Evolutionary conservation across 1,284 basidiomycete species (phyloP), one percentile per base, ranked within the genome.

Genomic region (Trichosporon sp.): DNA sequence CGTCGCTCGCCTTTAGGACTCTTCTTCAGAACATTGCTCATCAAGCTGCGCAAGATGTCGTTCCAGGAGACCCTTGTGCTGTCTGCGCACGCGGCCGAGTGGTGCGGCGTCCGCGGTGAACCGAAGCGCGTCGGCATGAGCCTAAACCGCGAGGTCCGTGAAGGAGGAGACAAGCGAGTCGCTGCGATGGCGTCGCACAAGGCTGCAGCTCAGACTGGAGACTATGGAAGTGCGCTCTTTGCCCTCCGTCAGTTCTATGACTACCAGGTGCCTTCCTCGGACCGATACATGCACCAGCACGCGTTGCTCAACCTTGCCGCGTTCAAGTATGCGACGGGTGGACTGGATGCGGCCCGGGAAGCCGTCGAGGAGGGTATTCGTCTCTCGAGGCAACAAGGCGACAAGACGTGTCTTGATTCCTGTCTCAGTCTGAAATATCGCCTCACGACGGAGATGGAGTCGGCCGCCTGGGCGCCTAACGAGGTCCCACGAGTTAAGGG

Each of bases 251-350:
- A 75, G 3, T 83, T 84, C 72, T 84, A 82, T 71, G 81, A 82
- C 69, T 81, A 81, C 65, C 78, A 79, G 32, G 78, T 80, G 31
- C 80, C 81, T 1, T 65, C 68, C 2, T 60, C 73, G 2, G 73
- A 72, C n/a, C 72, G 74, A 72, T 75, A 51, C 31, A 68, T 71
- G 67, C 79, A 81, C 71, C 82, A 83, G 62, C 82, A 84, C 69
- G 80, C 81, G 8, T 68, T 83, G 11, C 72, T 84, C 4, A 82
- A 81, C 67, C 77, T 83, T 25, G 82, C 82, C 5, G 71, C 72
- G 3, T 83, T 81, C 65, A 78, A 83, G 56, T 80, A 81, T 64
- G 71, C 75, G 25, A 80, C 80, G 0, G 80, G 79, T 2, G 81
- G 81, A 1, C 58, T 81, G 12, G 76, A 77, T 12, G 70, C 76